Evolutionary conservation across 2,329 filamentous ascomycete species (phyloP).

Genomic region (Teratosphaeria viscida): DNA sequence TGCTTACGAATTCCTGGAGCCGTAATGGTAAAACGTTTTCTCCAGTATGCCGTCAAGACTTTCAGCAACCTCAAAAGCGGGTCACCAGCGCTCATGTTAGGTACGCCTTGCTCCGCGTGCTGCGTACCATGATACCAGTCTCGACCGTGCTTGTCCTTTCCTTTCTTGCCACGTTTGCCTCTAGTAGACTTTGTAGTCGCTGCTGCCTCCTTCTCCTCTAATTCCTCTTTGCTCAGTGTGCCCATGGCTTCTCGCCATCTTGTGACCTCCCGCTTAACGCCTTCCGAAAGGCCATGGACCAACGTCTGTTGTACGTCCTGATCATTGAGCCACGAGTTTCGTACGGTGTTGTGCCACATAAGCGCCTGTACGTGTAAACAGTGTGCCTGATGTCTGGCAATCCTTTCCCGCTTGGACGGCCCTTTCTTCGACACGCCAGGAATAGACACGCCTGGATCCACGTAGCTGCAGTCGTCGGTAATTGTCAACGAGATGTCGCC

Average conservation of each 20-base stretch:
- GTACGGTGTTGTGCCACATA: constrained; percentile 78
- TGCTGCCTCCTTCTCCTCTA: constrained; percentile 31
- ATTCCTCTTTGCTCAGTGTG: constrained; percentile 31
- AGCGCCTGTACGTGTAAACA: constrained; percentile 80
- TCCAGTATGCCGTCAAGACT: constrained; percentile 76
- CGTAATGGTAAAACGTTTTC: constrained; percentile 66
- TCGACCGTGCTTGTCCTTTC: constrained; percentile 36
- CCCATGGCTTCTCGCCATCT: constrained; percentile 63
- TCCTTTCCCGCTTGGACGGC: constrained; percentile 71
- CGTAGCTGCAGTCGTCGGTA: constrained; percentile 30
- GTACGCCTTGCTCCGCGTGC: constrained; percentile 56
- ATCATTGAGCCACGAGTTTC: constrained; percentile 78
- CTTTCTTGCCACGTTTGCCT: constrained; percentile 29
- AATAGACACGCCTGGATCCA: constrained; percentile 29
- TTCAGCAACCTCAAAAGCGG: constrained; percentile 69
- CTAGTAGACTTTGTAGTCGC: constrained; percentile 23
- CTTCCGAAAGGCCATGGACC: constrained; percentile 59
- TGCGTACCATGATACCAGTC: constrained; percentile 67
- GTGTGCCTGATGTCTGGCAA: constrained; percentile 68
- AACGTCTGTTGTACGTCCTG: constrained; percentile 63
- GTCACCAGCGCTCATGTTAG: constrained; percentile 74
- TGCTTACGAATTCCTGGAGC: constrained; percentile 75
- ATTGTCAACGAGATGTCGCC: constrained; percentile 25
- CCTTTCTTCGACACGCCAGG: constrained; percentile 56
- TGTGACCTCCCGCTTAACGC: constrained; percentile 61